A percentile compares a stretch with the other conserved stretches of the same genome.
Evolutionary conservation across 1,139 yeast species (phyloP).

Genomic region (Diutina scorzettiae): DNA sequence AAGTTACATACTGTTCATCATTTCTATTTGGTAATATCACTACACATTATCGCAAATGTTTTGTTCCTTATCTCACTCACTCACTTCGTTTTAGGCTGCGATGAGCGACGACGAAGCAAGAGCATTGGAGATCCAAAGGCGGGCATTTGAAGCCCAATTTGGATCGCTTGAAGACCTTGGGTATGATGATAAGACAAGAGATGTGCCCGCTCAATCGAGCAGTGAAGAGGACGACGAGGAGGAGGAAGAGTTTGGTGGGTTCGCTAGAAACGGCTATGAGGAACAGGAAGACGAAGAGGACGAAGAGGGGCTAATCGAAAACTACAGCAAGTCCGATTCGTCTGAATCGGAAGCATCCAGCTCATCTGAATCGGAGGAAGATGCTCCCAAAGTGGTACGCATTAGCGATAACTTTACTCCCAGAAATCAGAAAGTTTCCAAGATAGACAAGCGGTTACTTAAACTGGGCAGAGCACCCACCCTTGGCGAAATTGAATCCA

Average conservation of each 20-base stretch:
- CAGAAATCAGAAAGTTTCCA: constrained; percentile 14
- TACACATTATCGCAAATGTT: too few species aligned
- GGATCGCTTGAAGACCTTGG: constrained; percentile 53
- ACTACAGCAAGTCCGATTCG: neutral
- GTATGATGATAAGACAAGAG: constrained; percentile 40
- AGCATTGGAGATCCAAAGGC: constrained; percentile 44
- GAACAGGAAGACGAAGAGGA: constrained; percentile 8
- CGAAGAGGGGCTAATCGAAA: neutral
- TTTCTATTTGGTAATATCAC: too few species aligned
- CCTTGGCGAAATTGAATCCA: constrained; percentile 21
- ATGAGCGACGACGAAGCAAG: constrained; percentile 20
- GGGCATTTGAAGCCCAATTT: constrained; percentile 59
- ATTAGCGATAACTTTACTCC: constrained; percentile 15
- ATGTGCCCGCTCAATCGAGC: constrained; percentile 8
- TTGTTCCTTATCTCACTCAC: too few species aligned
- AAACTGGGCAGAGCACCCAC: constrained; percentile 34
- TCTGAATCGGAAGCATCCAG: neutral
- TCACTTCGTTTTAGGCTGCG: too few species aligned
- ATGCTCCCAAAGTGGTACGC: constrained; percentile 23
- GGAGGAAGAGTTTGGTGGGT: constrained; percentile 13
- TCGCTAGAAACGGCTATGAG: too few species aligned
- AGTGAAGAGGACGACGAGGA: constrained; percentile 7
- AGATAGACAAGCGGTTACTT: constrained; percentile 21
- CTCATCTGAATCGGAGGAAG: neutral
- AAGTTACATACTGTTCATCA: too few species aligned